phyloP scores from a whole-genome alignment of 306 rosid species.

The Casuarina cunninghamiana region DNA sequence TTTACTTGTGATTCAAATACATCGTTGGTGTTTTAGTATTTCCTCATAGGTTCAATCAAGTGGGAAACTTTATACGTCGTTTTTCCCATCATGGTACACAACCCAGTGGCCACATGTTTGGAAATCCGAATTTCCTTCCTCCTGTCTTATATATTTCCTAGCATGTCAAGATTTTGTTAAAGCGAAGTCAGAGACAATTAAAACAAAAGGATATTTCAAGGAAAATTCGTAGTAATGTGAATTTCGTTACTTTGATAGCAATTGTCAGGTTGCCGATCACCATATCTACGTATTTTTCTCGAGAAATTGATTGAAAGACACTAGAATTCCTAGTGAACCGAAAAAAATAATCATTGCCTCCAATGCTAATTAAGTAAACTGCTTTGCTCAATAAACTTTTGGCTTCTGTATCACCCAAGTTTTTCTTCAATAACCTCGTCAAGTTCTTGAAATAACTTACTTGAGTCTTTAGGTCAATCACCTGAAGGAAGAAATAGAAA shows the following conservation, averaged over 20 bases:
- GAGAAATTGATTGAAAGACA: background rate
- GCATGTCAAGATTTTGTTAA: too few species aligned
- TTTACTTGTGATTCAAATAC: too few species aligned
- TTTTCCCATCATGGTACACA: too few species aligned
- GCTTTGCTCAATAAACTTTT: constrained; percentile 32
- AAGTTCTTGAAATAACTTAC: too few species aligned
- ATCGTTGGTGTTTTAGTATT: too few species aligned
- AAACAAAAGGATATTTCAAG: background rate
- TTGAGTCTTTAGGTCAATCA: constrained; percentile 18
- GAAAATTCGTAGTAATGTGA: too few species aligned
- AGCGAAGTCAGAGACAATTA: constrained; percentile 24
- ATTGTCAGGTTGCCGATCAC: constrained; percentile 33
- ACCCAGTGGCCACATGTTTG: too few species aligned
- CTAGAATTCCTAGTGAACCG: constrained; percentile 2
- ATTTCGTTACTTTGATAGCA: constrained; percentile 23
- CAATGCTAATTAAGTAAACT: constrained; percentile 42
- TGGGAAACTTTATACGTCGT: too few species aligned
- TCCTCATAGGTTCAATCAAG: too few species aligned
- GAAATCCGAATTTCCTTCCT: too few species aligned
- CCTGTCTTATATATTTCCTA: too few species aligned
- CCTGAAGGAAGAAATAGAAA: background rate
- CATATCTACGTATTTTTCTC: constrained; percentile 22
- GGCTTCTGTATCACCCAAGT: constrained; percentile 37
- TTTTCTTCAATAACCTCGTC: background rate
- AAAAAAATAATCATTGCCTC: too few species aligned